phyloP scores from a whole-genome alignment of 129 eudicot species.

The Ambrosia artemisiifolia region DNA sequence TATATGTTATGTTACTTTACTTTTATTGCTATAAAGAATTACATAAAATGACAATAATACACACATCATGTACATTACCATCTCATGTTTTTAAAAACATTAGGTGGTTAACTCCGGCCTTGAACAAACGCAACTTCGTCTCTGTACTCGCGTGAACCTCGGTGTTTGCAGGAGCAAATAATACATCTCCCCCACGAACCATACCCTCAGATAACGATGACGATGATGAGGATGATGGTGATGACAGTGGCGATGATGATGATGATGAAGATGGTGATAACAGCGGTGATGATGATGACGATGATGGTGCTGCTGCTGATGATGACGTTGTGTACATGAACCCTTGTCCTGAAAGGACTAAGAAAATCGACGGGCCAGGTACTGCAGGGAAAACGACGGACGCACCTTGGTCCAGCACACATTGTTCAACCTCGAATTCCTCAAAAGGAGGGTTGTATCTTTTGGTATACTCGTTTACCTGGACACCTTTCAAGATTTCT shows the following conservation, averaged over 20 bases:
- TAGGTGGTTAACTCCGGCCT: conserved; percentile 69
- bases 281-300: neutral
- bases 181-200: conserved; percentile 65
- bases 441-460: conserved; percentile 83
- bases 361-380: conserved; percentile 67
- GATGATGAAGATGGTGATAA: neutral
- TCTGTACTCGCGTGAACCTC: conserved; percentile 40
- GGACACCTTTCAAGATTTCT: conserved; percentile 56
- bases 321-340: conserved; percentile 29
- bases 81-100: conserved; percentile 21
- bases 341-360: conserved; percentile 66
- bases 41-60: neutral
- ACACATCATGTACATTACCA: conserved; percentile 27
- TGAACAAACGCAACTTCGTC: conserved; percentile 51
- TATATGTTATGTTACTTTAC: conserved; percentile 13
- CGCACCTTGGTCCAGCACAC: conserved; percentile 42
- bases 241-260: neutral
- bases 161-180: conserved; percentile 66
- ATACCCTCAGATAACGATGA: conserved; percentile 28
- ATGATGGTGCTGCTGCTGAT: neutral
- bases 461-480: conserved; percentile 37
- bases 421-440: conserved; percentile 85
- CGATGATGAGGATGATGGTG: neutral
- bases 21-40: conserved; percentile 18
- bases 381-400: conserved; percentile 50